phyloP scores from a whole-genome alignment of 306 rosid genomes.

The Cucurbita argyrosperma region DNA sequence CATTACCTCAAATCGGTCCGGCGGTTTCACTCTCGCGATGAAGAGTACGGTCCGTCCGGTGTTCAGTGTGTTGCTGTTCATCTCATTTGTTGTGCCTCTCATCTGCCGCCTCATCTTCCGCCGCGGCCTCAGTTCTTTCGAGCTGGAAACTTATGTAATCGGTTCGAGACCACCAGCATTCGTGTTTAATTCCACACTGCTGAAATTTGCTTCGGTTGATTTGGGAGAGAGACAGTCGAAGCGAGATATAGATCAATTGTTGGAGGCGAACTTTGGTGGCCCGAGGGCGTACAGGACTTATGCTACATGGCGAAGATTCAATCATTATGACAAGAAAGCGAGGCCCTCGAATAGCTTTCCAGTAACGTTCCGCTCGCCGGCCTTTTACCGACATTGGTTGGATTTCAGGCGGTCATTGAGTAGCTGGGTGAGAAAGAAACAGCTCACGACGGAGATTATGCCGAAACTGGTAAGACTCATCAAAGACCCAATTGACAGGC shows the following conservation, averaged over 20 bases:
- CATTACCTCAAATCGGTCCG: conserved; percentile 10
- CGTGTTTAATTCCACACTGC: conserved; percentile 51
- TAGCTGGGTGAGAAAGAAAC: conserved; percentile 52
- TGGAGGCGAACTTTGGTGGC: conserved; percentile 63
- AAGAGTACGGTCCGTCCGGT: conserved; percentile 65
- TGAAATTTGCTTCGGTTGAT: conserved; percentile 44
- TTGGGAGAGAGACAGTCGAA: conserved; percentile 39
- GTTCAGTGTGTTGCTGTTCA: conserved; percentile 39
- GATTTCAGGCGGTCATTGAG: conserved; percentile 51
- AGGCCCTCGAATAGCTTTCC: conserved; percentile 29
- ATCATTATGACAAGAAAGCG: conserved; percentile 27
- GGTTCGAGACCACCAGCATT: conserved; percentile 18
- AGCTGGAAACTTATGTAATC: conserved; percentile 21
- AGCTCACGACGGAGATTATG: conserved; percentile 50
- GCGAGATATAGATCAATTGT: conserved; percentile 51
- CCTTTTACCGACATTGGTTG: conserved; percentile 69
- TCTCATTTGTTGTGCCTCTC: conserved; percentile 42
- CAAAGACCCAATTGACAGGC: conserved; percentile 35
- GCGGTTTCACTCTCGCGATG: conserved; percentile 30
- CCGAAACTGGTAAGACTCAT: conserved; percentile 37
- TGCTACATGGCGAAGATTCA: conserved; percentile 57
- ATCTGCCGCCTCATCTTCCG: conserved; percentile 40
- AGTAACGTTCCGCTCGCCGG: conserved; percentile 43
- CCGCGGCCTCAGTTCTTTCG: conserved; percentile 27
- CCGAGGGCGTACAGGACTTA: conserved; percentile 53